These are phyloP conservation scores for Rubia occidens DNA, from an alignment of 305 asterid species.

Conservation along the genomic window DNA sequence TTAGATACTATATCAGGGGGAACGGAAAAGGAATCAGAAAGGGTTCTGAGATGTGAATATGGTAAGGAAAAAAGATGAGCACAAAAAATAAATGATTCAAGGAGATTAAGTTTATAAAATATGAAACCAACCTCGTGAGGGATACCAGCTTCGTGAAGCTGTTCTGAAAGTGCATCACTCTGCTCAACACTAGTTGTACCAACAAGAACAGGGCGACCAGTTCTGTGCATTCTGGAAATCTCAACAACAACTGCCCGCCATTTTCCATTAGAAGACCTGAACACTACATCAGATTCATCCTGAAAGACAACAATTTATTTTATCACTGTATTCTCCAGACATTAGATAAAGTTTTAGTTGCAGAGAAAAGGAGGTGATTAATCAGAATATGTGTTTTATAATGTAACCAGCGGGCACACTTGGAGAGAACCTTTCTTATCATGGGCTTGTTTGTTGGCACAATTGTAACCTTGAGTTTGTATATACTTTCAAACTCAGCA, in stretches of 20 bases:
- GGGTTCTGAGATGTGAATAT: neutral
- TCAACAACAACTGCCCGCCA: conserved; percentile 97
- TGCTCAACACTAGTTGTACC: conserved; percentile 99
- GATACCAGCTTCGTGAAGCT: conserved; percentile 78
- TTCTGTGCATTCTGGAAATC: conserved; percentile 91
- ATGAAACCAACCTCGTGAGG: conserved; percentile 66
- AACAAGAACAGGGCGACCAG: conserved; percentile 94
- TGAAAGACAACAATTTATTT: conserved; percentile 17
- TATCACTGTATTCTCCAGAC: neutral
- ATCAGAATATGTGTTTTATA: conserved; percentile 1
- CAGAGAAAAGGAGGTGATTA: neutral
- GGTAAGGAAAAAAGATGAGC: neutral
- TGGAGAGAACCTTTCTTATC: conserved; percentile 73
- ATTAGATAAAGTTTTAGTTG: neutral
- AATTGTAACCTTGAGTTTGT: conserved; percentile 94
- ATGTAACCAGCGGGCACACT: neutral
- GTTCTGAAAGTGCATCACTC: conserved; percentile 82
- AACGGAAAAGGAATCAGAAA: neutral
- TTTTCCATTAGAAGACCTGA: conserved; percentile 79
- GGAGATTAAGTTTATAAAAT: conserved; percentile 6
- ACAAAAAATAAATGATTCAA: conserved; percentile 12
- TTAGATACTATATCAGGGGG: conserved; percentile 11
- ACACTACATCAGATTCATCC: conserved; percentile 98
- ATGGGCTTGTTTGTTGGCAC: conserved; percentile 98
- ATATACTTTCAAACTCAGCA: conserved; percentile 92